Evolutionary conservation across 768 basidiomycete species (phyloP), one percentile per base, ranked within the genome.

Genomic region (Chalciporus pseudorubinellus): DNA sequence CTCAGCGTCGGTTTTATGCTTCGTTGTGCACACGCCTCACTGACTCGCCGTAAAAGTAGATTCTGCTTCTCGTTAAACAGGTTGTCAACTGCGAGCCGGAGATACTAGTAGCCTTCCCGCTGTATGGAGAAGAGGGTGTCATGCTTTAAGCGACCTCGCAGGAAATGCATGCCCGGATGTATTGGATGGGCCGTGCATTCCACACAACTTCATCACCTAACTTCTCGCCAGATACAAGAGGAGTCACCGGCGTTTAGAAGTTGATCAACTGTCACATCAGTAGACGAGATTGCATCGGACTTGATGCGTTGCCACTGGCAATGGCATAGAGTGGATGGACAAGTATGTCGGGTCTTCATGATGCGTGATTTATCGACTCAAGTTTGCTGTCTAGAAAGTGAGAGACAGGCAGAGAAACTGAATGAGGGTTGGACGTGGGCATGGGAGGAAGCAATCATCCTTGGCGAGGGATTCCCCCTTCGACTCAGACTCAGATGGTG

Each of bases 21-120:
- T 10, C 12, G 9, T 1, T 36, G 19, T 16, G 20, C 12, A 5
- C n/a, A 5, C 22, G n/a, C 5, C 12, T 1, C 13, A 3, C n/a
- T 5, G 12, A 46, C 40, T 51, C 33, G 62, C 24, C 16, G 3
- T 9, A 8, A 6, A 19, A 8, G 5, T 18, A 9, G 9, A n/a
- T 41, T 49, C 49, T 14, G n/a, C 38, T 16, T 16, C 20, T 24
- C n/a, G 16, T 28, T n/a, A 18, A 40, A 43, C 56, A 92, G 85
- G 79, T 92, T 51, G 74, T 77, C 20, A 97, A 95, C 66, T 95
- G 89, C 63, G 94, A 97, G 62, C 75, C 95, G 6, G 94, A 93
- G 4, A 75, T 95, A n/a, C n/a, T n/a, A n/a, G n/a, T 95, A 39
- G 74, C 92, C 10, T 74, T 95, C 52, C 83, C 91, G 4, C 71